Percentiles rank a stretch among this genome's conserved stretches.
Conservation (phyloP, 192 early-diverging fungal species). For the Borealophlyctis nickersoniae region DNA sequence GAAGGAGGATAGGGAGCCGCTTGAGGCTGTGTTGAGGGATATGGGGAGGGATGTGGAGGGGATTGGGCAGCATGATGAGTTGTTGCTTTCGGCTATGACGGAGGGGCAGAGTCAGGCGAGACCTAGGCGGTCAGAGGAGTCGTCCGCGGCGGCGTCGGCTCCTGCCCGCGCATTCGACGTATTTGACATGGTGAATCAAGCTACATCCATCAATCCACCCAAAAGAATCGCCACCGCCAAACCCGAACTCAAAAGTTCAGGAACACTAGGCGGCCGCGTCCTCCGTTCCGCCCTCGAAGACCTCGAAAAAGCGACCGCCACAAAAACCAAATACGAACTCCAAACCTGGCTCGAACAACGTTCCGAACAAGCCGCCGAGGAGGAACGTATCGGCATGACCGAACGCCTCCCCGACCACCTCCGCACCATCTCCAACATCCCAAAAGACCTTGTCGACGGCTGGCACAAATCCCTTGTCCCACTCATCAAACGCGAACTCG, state of each 20-base stretch:
- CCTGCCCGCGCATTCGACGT: neutral
- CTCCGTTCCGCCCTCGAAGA: conserved; percentile 67
- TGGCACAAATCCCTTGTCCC: conserved; percentile 75
- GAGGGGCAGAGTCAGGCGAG: conserved; percentile 15
- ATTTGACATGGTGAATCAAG: neutral
- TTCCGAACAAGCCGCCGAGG: conserved; percentile 71
- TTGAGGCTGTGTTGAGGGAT: conserved; percentile 26
- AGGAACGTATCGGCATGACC: conserved; percentile 54
- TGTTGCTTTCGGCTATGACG: conserved; percentile 32
- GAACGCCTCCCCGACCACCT: conserved; percentile 46
- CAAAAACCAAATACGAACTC: conserved; percentile 59
- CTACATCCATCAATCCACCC: neutral
- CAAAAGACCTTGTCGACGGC: conserved; percentile 42
- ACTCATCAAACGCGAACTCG: conserved; percentile 69
- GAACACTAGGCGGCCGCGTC: conserved; percentile 79
- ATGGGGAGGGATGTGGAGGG: conserved; percentile 21
- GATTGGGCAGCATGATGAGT: conserved; percentile 16
- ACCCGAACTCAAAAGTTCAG: neutral
- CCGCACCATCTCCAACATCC: conserved; percentile 55
- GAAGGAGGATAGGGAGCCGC: conserved; percentile 21
- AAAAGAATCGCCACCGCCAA: neutral
- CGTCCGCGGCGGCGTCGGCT: neutral
- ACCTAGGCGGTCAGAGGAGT: neutral
- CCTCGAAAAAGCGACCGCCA: conserved; percentile 28
- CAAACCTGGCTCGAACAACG: conserved; percentile 82